These are phyloP conservation scores for Rhynchospora pubera DNA, from an alignment of 176 grass and related monocot species.

Conservation along the genomic window DNA sequence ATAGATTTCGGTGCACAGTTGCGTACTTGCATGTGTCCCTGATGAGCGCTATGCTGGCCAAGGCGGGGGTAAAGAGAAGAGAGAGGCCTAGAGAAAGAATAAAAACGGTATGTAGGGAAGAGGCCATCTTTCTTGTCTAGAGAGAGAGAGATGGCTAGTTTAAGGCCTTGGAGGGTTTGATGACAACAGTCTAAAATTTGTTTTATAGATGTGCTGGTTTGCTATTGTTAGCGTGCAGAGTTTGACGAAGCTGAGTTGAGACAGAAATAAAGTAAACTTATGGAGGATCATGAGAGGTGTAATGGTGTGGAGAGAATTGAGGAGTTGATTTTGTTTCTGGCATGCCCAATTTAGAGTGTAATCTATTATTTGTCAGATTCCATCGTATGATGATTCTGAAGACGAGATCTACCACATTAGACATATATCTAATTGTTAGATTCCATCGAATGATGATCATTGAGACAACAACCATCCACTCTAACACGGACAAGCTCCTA, in stretches of 20 bases:
- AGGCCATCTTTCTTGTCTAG: conserved; percentile 7
- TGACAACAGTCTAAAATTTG: not conserved
- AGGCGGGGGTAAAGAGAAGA: conserved; percentile 24
- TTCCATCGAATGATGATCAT: not conserved
- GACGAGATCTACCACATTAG: not conserved
- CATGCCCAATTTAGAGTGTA: conserved; percentile 4
- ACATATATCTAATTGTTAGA: not conserved
- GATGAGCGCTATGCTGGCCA: conserved; percentile 12
- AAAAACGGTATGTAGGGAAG: not conserved
- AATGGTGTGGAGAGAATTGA: not conserved
- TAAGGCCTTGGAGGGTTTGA: not conserved
- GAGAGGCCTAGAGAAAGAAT: conserved; percentile 30
- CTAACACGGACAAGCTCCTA: not conserved
- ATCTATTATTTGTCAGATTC: not conserved
- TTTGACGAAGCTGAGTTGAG: not conserved
- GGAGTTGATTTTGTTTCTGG: not conserved
- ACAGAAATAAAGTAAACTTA: conserved; percentile 1
- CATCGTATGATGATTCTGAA: not conserved
- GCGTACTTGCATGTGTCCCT: conserved; percentile 50
- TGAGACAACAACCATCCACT: not conserved
- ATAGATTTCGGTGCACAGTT: conserved; percentile 33
- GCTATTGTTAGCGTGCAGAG: conserved; percentile 15
- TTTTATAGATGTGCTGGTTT: conserved; percentile 12
- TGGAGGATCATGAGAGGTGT: not conserved
- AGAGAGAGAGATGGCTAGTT: conserved; percentile 16